Base-by-base conservation (phyloP, 208 protist species). In the Leptomonas pyrrhocoris region DNA sequence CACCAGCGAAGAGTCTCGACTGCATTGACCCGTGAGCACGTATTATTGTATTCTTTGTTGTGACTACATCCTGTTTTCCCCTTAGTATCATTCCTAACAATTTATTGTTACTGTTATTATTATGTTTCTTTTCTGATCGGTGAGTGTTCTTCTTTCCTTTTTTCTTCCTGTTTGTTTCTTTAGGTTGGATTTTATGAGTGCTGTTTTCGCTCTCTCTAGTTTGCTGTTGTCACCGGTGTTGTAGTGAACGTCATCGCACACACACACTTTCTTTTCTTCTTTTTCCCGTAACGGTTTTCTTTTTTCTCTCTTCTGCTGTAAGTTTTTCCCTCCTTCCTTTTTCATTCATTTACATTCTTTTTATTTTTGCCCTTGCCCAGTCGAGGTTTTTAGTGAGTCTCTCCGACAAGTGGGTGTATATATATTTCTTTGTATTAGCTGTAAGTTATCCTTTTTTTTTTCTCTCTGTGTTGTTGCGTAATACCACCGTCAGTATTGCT, bases 71-170 rank as follows among this genome's bases (percentile, higher is more conserved):
- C n/a, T n/a, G n/a, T n/a, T n/a, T n/a, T n/a, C n/a, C n/a, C n/a
- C n/a, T n/a, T n/a, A n/a, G n/a, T n/a, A n/a, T n/a, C n/a, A n/a
- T 34, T 46, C 25, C 27, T 50, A 40, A 50, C 21, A n/a, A n/a
- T n/a, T n/a, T 66, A 18, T 53, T 68, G 40, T 21, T 56, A 16
- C 13, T 57, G 25, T 55, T 68, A 23, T 51, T 15, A 15, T 51
- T 51, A 8, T 51, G 8, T 23, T 51, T 51, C 6, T 23, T 23
- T 51, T n/a, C n/a, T n/a, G n/a, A n/a, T n/a, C n/a, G n/a, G n/a
- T n/a, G n/a, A n/a, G 12, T 8, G 8, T 23, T n/a, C 18, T 8
- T 21, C 5, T 50, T 54, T 54, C 2, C 30, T 54, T 54, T 27
- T 34, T 25, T 68, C 56, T 51, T 13, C 7, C 19, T 23, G 36